Base-by-base conservation (phyloP, 495 filamentous ascomycete genomes). In the Neurospora sp. region DNA sequence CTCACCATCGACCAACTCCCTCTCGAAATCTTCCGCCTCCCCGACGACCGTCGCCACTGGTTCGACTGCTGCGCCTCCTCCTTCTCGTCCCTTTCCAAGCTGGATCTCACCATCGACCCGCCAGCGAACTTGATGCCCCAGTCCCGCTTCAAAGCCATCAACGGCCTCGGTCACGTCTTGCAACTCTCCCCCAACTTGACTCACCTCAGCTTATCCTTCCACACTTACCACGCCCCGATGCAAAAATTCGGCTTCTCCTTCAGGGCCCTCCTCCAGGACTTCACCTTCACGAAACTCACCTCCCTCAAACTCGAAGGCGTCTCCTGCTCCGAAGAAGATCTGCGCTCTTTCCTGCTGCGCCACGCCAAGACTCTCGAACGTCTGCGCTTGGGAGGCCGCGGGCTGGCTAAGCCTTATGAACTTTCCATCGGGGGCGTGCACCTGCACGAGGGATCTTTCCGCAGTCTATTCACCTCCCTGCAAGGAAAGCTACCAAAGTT, bases 1-100 rank as follows among this genome's bases (percentile, higher is more conserved):
- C 80, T 86, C 42, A 80, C 79, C 71, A 81, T 85, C 73, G 83
- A 85, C 75, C 83, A 83, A 20, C 79, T 86, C 20, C 84, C 84
- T 27, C 82, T 86, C 41, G 84, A 84, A 70, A 72, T 85, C 39
- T 85, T 86, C 72, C 79, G 81, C 38, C 38, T 79, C 54, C 71
- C 78, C 39, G 76, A 75, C 46, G 81, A 84, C 73, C 80, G 83
- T 14, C 77, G 70, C 5, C 82, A 83, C 72, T 86, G 84, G 84
- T 83, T 81, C 73, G 81, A 81, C 76, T 82, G 83, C 70, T 82
- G 83, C 69, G 84, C 82, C 4, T 80, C 80, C 62, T 78, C 83
- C 27, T 85, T 86, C 71, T 73, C 79, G 9, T 79, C 75, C 71
- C 78, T 86, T 10, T 75, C 82, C 1, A 78, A 72, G 46, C 82